Base-by-base conservation (phyloP, 306 rosid genomes). In the Corylus avellana region DNA sequence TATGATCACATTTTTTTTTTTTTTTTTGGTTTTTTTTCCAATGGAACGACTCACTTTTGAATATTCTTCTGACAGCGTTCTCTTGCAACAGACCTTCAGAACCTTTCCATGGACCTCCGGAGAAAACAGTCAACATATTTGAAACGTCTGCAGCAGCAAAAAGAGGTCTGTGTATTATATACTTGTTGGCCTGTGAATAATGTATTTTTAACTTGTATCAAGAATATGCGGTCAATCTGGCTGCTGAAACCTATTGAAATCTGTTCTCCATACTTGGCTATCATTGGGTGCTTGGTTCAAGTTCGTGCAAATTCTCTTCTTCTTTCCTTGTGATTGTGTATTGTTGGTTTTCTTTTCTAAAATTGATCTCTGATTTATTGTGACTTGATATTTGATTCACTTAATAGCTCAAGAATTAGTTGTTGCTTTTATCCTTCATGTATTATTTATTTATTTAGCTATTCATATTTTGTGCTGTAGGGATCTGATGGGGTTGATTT, bases 1-100 rank as follows among this genome's bases (percentile, higher is more conserved):
- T 14, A 18, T 46, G 37, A 22, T 37, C n/a, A 4, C 55, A 71
- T 55, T 63, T n/a, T 61, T 48, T 0, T 22, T 22, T 13, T 42
- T 18, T n/a, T 61, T 48, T 22, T 22, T 22, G 22, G 22, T 22
- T 22, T 48, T 27, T 64, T 73, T 68, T 29, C 42, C 49, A 39
- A 57, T 75, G 74, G 20, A 80, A 80, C 82, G 74, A 82, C 83
- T 86, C 42, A 56, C 50, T 62, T 73, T 66, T 86, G 35, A 70
- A 76, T 79, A 57, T 72, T 80, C 72, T 84, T 82, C 59, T 83
- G 82, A 70, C 97, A 90, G 97, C 90, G 92, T 68, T 87, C 93
- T 54, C 95, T 90, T 87, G 97, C 97, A 72, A 89, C 91, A 78
- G 92, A 92, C 81, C 97, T 92, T 86, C 95, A 92, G 85, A 90